phyloP scores from a whole-genome alignment of 306 rosid species.

The Fagus crenata region DNA sequence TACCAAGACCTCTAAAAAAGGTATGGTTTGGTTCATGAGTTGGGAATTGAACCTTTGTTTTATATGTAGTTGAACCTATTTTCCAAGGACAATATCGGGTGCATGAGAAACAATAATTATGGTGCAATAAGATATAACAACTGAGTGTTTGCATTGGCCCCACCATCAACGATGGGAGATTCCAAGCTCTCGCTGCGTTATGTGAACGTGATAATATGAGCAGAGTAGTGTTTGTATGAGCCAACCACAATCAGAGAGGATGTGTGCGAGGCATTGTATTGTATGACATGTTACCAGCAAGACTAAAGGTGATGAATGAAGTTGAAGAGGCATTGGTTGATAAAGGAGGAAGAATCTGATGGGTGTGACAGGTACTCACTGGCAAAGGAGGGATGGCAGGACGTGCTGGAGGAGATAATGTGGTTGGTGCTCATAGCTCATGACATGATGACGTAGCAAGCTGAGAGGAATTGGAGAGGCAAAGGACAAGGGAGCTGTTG shows the following conservation, averaged over 20 bases:
- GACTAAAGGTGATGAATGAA: constrained; percentile 35
- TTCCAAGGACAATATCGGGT: no score
- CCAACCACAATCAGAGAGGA: constrained; percentile 39
- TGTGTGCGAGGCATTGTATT: constrained; percentile 36
- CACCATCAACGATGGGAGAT: constrained; percentile 55
- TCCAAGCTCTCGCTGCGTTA: constrained; percentile 55
- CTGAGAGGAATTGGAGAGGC: constrained; percentile 61
- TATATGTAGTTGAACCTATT: no score
- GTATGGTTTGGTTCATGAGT: no score
- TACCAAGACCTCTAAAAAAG: no score
- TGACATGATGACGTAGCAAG: constrained; percentile 60
- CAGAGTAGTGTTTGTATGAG: constrained; percentile 49
- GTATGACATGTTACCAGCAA: constrained; percentile 63
- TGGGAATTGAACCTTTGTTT: no score
- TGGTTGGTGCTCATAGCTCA: constrained; percentile 63
- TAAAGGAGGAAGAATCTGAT: constrained; percentile 20
- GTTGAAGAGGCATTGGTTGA: constrained; percentile 30
- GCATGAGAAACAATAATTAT: no score
- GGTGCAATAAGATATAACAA: background rate
- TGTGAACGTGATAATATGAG: constrained; percentile 53
- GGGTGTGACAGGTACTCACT: constrained; percentile 13
- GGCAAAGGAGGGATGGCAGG: constrained; percentile 39
- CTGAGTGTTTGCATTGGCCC: constrained; percentile 38
- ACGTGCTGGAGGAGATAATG: constrained; percentile 54
- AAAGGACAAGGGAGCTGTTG: constrained; percentile 46